Evolutionary conservation across 768 basidiomycete species (phyloP), one percentile per base, ranked within the genome.

Genomic region (Mycena galericulata): DNA sequence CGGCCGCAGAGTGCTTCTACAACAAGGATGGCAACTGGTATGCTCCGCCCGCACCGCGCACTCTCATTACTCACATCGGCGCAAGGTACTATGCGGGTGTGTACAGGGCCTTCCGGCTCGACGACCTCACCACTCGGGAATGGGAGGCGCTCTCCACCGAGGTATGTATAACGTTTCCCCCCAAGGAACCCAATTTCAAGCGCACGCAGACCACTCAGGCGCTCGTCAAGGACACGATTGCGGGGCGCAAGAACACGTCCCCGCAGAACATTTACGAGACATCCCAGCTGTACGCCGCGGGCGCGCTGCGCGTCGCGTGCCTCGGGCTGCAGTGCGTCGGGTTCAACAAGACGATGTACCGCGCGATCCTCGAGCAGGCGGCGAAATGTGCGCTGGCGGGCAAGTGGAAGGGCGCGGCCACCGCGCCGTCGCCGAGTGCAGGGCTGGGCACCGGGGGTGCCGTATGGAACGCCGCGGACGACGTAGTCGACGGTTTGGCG

Each of bases 231-330:
- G 92, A 93, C 65, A 94, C 93, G 0, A 81, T 94, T 38, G 78
- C 85, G 2, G 88, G 83, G 8, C 87, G 93, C 50, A 93, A 92
- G 78, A 93, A 92, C 75, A 87, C 87, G 22, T 92, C 92, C 2
- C 92, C 93, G 20, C 92, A 93, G 76, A 93, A 91, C 72, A 78
- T 89, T 29, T 93, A 93, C 79, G 93, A 94, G 76, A 88, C 87
- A 0, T 80, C 83, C 1, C 92, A 94, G 75, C 85, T 94, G 34
- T 94, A 93, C 74, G 82, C 85, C 5, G 89, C 83, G 1, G 92
- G 93, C 2, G 92, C 92, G 27, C 84, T 94, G 51, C 89, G 87
- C 68, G 86, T 92, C 26, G 90, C 90, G 17, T 94, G 92, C 71
- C 79, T 94, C 62, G 93, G 87, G 5, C 79, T 94, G 51, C 90